These are phyloP conservation scores for Plasmodium blacklocki DNA, from an alignment of 169 alveolate genomes.

Conservation along the genomic window DNA sequence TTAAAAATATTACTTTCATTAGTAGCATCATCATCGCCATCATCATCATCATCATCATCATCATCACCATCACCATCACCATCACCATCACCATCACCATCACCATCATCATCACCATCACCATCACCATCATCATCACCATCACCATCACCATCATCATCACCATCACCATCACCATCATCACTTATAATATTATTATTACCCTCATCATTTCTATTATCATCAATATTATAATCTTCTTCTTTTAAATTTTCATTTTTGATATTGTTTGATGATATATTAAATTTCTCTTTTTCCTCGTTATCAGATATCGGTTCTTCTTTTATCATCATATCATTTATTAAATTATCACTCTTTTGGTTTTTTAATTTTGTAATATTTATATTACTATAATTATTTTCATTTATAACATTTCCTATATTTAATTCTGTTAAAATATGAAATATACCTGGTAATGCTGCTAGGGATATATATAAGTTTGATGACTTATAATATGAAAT, in stretches of 20 bases:
- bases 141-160: not conserved
- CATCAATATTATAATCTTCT: not conserved
- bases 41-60: not conserved
- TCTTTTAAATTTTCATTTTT: not conserved
- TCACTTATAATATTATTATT: not conserved
- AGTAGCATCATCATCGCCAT: not conserved
- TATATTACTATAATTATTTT: not conserved
- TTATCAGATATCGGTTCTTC: not conserved
- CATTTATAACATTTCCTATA: conserved; percentile 34
- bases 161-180: not conserved
- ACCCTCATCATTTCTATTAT: not conserved
- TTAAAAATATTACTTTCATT: conserved; percentile 3
- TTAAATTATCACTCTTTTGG: not conserved
- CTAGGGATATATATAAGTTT: conserved; percentile 56
- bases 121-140: not conserved
- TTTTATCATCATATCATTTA: not conserved
- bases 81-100: not conserved
- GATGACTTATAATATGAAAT: conserved; percentile 41
- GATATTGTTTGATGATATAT: not conserved
- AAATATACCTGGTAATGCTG: conserved; percentile 74
- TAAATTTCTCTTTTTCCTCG: not conserved
- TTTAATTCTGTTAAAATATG: conserved; percentile 65
- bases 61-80: not conserved
- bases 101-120: not conserved
- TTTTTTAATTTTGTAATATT: not conserved